Percentiles rank a stretch among this genome's conserved stretches.
Evolutionary conservation across 306 rosid species (phyloP).

Genomic region (Prunus dulcis): DNA sequence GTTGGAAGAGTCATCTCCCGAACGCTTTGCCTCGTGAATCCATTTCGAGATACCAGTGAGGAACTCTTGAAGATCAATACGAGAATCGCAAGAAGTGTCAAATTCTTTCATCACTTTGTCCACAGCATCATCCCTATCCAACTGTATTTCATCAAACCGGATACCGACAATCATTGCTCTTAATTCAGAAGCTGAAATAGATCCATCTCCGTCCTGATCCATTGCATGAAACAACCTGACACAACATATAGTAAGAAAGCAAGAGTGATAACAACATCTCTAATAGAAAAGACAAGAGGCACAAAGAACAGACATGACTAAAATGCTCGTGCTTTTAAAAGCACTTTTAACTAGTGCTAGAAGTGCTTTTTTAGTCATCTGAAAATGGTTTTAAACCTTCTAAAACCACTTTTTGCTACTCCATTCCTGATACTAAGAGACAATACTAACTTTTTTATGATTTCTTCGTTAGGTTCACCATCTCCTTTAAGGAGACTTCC

Average conservation of each 20-base stretch:
- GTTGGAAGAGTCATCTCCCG: slow-evolving; percentile 34
- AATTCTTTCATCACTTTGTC: slow-evolving; percentile 52
- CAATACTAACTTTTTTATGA: slow-evolving; percentile 50
- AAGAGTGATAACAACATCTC: slow-evolving; percentile 10
- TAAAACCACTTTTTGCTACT: no score
- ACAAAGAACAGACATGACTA: no score
- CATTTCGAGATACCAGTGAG: slow-evolving; percentile 53
- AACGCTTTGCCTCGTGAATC: slow-evolving; percentile 43
- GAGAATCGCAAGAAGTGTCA: slow-evolving; percentile 47
- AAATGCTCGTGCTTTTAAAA: no score
- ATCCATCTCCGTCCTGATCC: slow-evolving; percentile 44
- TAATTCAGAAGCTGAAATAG: slow-evolving; percentile 57
- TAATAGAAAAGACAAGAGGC: no score
- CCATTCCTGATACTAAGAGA: background rate
- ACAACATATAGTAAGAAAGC: slow-evolving; percentile 16
- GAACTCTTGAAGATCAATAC: slow-evolving; percentile 49
- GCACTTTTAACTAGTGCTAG: no score
- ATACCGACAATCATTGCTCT: slow-evolving; percentile 78
- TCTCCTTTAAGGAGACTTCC: slow-evolving; percentile 60
- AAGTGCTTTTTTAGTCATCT: no score
- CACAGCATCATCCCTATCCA: slow-evolving; percentile 63
- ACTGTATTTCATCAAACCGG: slow-evolving; percentile 57
- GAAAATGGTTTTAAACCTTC: no score
- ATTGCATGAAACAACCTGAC: slow-evolving; percentile 56
- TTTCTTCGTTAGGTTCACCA: slow-evolving; percentile 59